phyloP scores from a whole-genome alignment of 768 basidiomycete species.

The Amanita inopinata region DNA sequence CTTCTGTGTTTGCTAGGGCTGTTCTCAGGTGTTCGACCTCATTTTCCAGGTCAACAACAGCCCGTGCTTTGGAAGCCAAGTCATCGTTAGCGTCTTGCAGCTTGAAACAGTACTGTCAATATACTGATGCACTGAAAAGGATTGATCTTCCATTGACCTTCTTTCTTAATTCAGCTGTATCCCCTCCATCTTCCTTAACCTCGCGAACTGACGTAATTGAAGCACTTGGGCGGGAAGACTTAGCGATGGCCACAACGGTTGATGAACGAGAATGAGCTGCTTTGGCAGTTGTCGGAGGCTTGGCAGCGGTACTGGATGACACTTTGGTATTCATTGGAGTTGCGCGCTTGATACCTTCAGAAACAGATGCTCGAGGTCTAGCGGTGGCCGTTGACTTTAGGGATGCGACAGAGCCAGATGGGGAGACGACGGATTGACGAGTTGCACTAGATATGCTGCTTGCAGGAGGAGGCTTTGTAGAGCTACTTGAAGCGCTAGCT shows the following conservation, averaged over 20 bases:
- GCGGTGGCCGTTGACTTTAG: constrained; percentile 31
- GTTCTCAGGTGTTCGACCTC: constrained; percentile 39
- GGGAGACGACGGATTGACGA: constrained; percentile 47
- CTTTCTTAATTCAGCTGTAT: constrained; percentile 5
- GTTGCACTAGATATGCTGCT: constrained; percentile 22
- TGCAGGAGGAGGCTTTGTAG: constrained; percentile 23
- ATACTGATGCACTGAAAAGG: neutral
- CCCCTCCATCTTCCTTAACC: constrained; percentile 43
- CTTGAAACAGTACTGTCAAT: constrained; percentile 24
- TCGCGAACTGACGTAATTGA: constrained; percentile 75
- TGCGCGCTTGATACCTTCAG: constrained; percentile 45
- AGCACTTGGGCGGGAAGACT: constrained; percentile 35
- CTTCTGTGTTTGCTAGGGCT: constrained; percentile 35
- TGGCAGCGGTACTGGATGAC: constrained; percentile 24
- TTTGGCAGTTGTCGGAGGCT: constrained; percentile 25
- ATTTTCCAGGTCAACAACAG: constrained; percentile 41
- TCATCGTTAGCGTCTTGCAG: constrained; percentile 48
- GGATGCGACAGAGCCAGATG: constrained; percentile 42
- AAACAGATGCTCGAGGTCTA: constrained; percentile 58
- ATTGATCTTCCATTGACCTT: constrained; percentile 19
- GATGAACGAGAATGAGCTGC: constrained; percentile 20
- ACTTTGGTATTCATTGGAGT: constrained; percentile 30
- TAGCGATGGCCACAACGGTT: constrained; percentile 25
- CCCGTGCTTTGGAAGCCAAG: constrained; percentile 41
- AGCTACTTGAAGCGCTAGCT: constrained; percentile 30